These are phyloP conservation scores for Cinnamomum micranthum DNA, from an alignment of 164 flowering plant genomes.

Conservation along the genomic window DNA sequence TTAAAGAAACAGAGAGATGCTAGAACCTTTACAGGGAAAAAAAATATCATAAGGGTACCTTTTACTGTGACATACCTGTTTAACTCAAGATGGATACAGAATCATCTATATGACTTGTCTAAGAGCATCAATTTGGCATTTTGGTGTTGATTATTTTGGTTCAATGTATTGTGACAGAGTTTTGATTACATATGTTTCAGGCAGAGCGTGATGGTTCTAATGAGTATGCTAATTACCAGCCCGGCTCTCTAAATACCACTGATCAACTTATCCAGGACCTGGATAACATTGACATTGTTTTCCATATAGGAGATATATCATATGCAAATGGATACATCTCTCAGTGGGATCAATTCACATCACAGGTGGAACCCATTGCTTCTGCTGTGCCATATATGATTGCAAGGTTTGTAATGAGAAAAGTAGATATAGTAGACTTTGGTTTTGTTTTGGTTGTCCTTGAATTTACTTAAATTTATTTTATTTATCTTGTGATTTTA, in stretches of 20 bases:
- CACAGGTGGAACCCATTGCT: constrained; percentile 45
- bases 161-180: no score
- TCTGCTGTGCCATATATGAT: constrained; percentile 45
- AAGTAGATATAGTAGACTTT: no score
- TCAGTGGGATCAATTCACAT: constrained; percentile 50
- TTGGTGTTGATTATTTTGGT: no score
- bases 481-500: background rate
- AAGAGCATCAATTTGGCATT: no score
- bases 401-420: constrained; percentile 26
- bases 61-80: no score
- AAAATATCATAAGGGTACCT: no score
- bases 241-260: constrained; percentile 41
- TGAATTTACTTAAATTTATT: no score
- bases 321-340: constrained; percentile 51
- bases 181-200: constrained; percentile 12
- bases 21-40: no score
- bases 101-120: no score
- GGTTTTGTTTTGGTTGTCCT: no score
- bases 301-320: constrained; percentile 40
- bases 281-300: constrained; percentile 33
- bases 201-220: constrained; percentile 39
- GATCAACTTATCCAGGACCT: constrained; percentile 31
- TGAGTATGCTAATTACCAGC: constrained; percentile 33
- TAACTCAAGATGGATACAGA: no score
- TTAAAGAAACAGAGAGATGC: no score